Conservation (phyloP, 129 eudicot genomes). For the Lonicera japonica region DNA sequence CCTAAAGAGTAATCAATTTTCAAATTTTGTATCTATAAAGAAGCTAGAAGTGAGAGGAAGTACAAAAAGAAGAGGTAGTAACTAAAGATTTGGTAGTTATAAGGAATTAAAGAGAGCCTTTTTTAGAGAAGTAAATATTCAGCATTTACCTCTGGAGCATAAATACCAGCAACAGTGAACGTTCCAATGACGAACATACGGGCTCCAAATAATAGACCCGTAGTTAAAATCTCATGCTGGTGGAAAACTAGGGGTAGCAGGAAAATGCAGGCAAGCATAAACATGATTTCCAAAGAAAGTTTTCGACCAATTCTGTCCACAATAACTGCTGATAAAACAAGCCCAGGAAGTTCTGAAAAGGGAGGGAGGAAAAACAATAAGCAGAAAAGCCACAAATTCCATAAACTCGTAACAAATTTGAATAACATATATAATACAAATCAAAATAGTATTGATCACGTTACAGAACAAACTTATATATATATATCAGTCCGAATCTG, state of each 20-base stretch:
- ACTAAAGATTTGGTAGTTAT: not conserved
- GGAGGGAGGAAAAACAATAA: not conserved
- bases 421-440: no score
- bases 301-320: slow-evolving; percentile 70
- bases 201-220: slow-evolving; percentile 43
- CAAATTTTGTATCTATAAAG: not conserved
- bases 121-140: not conserved
- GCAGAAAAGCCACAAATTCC: not conserved
- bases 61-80: not conserved
- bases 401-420: no score
- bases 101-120: not conserved
- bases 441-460: no score
- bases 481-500: not conserved
- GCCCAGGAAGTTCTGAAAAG: slow-evolving; percentile 66
- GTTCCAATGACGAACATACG: slow-evolving; percentile 56
- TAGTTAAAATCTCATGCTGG: slow-evolving; percentile 43
- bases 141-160: slow-evolving; percentile 55
- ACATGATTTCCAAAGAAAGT: slow-evolving; percentile 56
- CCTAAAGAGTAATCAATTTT: not conserved
- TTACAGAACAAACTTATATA: not conserved
- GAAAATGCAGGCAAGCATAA: slow-evolving; percentile 29
- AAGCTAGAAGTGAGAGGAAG: not conserved
- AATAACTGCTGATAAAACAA: slow-evolving; percentile 46
- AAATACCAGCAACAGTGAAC: slow-evolving; percentile 34
- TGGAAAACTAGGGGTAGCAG: slow-evolving; percentile 45